Evolutionary conservation across 1,284 basidiomycete species (phyloP), one percentile per base, ranked within the genome.

Genomic region (Cryptococcus sp.): DNA sequence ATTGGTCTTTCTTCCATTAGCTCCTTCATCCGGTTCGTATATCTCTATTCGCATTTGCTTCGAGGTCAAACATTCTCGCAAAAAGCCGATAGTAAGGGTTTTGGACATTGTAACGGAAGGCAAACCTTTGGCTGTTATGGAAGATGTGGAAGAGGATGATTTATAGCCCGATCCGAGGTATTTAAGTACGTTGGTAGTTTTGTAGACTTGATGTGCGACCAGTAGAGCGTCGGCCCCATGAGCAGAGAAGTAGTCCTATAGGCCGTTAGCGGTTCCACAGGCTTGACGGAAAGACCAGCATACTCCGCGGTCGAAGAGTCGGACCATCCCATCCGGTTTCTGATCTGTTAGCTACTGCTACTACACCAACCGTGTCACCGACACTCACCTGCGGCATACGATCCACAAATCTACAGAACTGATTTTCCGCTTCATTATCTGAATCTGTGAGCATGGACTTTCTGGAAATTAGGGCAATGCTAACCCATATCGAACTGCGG

Each of bases 41-140:
- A 98, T 96, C 77, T 98, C 92, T n/a, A 98, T 84, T 35, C 89
- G 84, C 65, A 99, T 84, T 77, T 98, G 95, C 72, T 86, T 88
- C 15, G 84, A 79, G 2, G 95, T 98, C 53, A 99, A 77, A 1
- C 91, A 92, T 53, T 98, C 94, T 46, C 96, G 80, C 48, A 99
- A 78, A 62, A 97, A 88, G 43, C 82, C 82, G 66, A 90, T 90
- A 0, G 93, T 92, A n/a, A 92, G 85, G 30, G 84, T 84, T 50
- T 83, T 79, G 68, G 85, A 90, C 53, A 99, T 80, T 0, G 84
- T 86, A 52, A 96, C 90, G 51, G 85, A 86, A 0, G 90, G 85
- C 0, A 97, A 79, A 32, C 77, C 77, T 15, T 73, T 65, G n/a
- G 70, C 62, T 8, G 74, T 60, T 43, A 63, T 71, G 7, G 61